A percentile compares a stretch with the other conserved stretches of the same genome.
These are phyloP conservation scores for Carallia pectinifolia DNA, from an alignment of 345 rosid genomes.

Conservation along the genomic window DNA sequence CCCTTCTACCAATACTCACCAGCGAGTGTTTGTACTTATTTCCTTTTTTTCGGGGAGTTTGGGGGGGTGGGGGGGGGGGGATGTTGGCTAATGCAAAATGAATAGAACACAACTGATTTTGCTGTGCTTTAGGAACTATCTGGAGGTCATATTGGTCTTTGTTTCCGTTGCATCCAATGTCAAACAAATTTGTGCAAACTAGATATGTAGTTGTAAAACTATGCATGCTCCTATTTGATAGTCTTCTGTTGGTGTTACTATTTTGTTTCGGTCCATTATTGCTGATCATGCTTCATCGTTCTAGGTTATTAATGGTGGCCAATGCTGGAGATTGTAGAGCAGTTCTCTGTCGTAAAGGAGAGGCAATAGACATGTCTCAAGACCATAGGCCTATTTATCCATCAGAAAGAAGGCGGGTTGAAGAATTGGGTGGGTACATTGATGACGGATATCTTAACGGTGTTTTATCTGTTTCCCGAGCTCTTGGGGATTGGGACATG, in stretches of 20 bases:
- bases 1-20: too few species aligned
- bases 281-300: conserved; percentile 5
- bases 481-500: conserved; percentile 93
- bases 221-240: neutral
- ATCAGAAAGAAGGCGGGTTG: conserved; percentile 33
- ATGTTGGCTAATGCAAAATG: too few species aligned
- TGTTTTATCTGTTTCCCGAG: conserved; percentile 70
- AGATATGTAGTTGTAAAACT: neutral
- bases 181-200: too few species aligned
- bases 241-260: neutral
- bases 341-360: conserved; percentile 42
- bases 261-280: neutral
- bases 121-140: too few species aligned
- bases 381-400: conserved; percentile 43
- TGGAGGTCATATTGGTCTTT: too few species aligned
- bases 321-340: conserved; percentile 55
- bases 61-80: too few species aligned
- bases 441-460: conserved; percentile 80
- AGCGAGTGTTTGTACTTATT: too few species aligned
- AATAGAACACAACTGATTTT: neutral
- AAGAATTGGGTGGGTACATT: conserved; percentile 49
- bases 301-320: conserved; percentile 64
- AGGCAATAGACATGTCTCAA: conserved; percentile 45
- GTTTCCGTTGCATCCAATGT: too few species aligned
- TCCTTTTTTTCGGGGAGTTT: too few species aligned